Conservation (phyloP, 345 rosid genomes). For the Eucalyptus polybractea region DNA sequence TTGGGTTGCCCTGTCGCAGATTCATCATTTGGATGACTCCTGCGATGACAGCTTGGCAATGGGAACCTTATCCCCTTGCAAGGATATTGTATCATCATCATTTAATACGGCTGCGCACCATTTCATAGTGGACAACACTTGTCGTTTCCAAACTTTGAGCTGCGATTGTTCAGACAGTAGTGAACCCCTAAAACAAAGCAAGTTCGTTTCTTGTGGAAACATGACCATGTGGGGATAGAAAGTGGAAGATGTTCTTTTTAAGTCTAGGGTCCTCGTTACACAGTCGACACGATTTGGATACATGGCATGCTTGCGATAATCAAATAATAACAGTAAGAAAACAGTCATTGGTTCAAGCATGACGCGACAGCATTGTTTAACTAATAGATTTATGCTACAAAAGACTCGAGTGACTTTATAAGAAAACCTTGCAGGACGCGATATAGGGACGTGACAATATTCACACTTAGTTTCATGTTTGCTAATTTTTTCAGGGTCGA, state of each 20-base stretch:
- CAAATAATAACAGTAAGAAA: background rate
- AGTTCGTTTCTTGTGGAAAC: background rate
- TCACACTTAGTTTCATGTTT: background rate
- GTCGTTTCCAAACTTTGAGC: background rate
- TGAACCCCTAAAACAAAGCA: background rate
- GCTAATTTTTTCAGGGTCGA: background rate
- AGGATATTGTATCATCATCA: background rate
- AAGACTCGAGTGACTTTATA: background rate
- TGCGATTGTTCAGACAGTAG: background rate
- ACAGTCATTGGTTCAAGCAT: background rate
- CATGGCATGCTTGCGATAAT: background rate
- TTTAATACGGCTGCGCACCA: background rate
- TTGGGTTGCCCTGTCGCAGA: background rate
- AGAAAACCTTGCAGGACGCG: background rate
- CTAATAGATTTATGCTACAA: background rate
- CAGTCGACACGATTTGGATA: background rate
- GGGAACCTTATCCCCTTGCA: background rate
- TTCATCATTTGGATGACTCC: background rate
- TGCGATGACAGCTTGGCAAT: background rate
- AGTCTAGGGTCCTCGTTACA: background rate
- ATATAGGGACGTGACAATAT: background rate
- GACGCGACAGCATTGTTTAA: background rate
- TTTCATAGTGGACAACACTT: background rate
- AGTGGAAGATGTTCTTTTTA: background rate
- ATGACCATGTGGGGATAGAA: background rate